Evolutionary conservation across 2,329 filamentous ascomycete species (phyloP).

Genomic region (Beauveria caledonica): DNA sequence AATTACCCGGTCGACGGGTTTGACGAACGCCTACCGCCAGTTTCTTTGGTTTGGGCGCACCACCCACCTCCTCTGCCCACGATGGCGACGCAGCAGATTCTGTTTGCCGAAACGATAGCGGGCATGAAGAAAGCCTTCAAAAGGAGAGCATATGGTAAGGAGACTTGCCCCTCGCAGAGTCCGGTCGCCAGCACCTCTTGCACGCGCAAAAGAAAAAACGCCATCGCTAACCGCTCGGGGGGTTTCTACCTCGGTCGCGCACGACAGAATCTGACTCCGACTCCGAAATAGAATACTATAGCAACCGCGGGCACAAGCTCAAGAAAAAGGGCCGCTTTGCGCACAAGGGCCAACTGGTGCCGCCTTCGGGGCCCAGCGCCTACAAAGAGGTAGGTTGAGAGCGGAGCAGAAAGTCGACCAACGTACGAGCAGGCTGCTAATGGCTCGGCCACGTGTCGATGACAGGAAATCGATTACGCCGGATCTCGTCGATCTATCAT

Average conservation of each 20-base stretch:
- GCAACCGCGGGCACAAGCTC: conserved; percentile 71
- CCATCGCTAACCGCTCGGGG: conserved; percentile 19
- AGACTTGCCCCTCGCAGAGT: neutral
- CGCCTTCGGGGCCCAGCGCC: conserved; percentile 54
- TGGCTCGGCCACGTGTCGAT: neutral
- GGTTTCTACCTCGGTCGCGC: neutral
- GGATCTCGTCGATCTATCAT: conserved; percentile 67
- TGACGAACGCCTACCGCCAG: neutral
- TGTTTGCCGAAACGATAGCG: conserved; percentile 58
- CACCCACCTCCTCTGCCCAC: conserved; percentile 10
- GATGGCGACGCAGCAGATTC: conserved; percentile 47
- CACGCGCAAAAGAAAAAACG: neutral
- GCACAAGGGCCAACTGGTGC: conserved; percentile 60
- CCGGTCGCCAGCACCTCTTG: conserved; percentile 1
- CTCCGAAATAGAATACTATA: conserved; percentile 58
- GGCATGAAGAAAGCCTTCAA: conserved; percentile 62
- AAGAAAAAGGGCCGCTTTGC: conserved; percentile 68
- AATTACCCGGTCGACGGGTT: neutral
- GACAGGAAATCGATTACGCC: conserved; percentile 62
- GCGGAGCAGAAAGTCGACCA: neutral
- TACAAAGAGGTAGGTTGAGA: conserved; percentile 57
- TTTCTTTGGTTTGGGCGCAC: neutral
- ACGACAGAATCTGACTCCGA: conserved; percentile 68
- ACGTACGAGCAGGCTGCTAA: neutral
- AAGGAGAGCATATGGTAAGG: conserved; percentile 51